These are phyloP conservation scores for Monosporascus sp. DNA, from an alignment of 2,329 filamentous ascomycete genomes.

Conservation along the genomic window DNA sequence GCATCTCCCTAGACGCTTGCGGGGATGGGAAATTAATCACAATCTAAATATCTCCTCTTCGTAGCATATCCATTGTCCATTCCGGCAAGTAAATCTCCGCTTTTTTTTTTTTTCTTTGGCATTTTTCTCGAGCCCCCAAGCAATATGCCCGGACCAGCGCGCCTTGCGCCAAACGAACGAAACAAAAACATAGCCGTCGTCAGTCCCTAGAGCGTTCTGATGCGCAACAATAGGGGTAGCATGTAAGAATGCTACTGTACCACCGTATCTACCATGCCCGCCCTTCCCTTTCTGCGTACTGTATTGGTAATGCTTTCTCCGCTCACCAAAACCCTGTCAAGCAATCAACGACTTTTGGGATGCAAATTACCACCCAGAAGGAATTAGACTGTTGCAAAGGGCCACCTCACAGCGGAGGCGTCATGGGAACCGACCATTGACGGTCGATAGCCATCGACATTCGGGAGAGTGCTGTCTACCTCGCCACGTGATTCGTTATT, in stretches of 20 bases:
- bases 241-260: too few relatives aligned
- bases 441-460: too few relatives aligned
- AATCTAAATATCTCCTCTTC: not conserved
- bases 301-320: not conserved
- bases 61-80: not conserved
- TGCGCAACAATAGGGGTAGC: too few relatives aligned
- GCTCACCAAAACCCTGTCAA: too few relatives aligned
- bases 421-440: too few relatives aligned
- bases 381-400: not conserved
- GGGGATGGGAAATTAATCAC: not conserved
- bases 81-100: too few relatives aligned
- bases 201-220: not conserved
- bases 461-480: constrained; percentile 4
- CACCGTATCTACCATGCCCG: too few relatives aligned
- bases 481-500: not conserved
- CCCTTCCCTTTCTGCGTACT: not conserved
- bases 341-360: not conserved
- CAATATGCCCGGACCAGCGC: not conserved
- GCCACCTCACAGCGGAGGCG: too few relatives aligned
- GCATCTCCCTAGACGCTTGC: not conserved
- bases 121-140: not conserved
- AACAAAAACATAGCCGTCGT: not conserved
- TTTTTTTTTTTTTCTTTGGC: not conserved
- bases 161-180: not conserved
- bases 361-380: not conserved